phyloP scores from a whole-genome alignment of 495 filamentous ascomycete species.

The Penicillium coffeae region DNA sequence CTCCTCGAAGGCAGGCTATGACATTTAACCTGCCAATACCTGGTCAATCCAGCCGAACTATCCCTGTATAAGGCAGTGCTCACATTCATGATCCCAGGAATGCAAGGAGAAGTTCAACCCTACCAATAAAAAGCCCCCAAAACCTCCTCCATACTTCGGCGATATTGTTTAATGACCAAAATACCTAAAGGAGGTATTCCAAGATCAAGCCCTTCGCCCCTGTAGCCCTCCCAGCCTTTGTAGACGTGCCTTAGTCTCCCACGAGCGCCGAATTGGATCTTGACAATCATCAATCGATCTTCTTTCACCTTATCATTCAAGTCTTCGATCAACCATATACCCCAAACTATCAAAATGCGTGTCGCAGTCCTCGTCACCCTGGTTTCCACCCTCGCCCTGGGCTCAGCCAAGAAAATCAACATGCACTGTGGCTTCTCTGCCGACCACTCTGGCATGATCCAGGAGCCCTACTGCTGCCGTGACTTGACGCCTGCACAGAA shows the following conservation, averaged over 20 bases:
- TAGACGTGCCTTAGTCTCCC: constrained; percentile 1
- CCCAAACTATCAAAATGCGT: constrained; percentile 24
- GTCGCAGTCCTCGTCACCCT: constrained; percentile 22
- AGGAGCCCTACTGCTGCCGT: constrained; percentile 39
- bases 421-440: constrained; percentile 32
- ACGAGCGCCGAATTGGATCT: constrained; percentile 8
- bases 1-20: no score
- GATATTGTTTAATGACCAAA: constrained; percentile 1
- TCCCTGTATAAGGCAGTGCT: constrained; percentile 15
- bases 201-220: not conserved
- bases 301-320: not conserved
- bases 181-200: constrained; percentile 14
- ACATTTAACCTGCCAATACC: no score
- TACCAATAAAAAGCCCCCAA: constrained; percentile 11
- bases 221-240: constrained; percentile 7
- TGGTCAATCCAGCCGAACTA: not conserved
- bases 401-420: constrained; percentile 24
- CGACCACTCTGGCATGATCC: constrained; percentile 33
- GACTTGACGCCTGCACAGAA: constrained; percentile 16
- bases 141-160: constrained; percentile 9
- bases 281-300: not conserved
- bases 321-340: not conserved
- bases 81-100: constrained; percentile 22
- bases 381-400: constrained; percentile 18
- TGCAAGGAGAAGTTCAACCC: constrained; percentile 20